Evolutionary conservation across 2,329 filamentous ascomycete species (phyloP).

Genomic region (Aspergillus japonicus): DNA sequence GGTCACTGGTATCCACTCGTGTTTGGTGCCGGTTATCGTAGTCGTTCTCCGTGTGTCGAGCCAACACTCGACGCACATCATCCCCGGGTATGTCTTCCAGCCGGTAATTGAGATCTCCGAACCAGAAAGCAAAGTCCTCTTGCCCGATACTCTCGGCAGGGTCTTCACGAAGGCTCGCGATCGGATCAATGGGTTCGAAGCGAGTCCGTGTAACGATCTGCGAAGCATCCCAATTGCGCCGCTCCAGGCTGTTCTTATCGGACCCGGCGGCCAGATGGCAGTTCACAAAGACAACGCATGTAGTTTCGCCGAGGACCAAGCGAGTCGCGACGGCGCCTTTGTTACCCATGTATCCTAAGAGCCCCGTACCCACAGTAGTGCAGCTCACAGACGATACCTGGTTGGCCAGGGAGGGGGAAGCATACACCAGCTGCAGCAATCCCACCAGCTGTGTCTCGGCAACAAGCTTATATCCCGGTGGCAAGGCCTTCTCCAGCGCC

Average conservation of each 20-base stretch:
- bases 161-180: conserved; percentile 60
- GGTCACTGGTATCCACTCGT: conserved; percentile 26
- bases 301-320: conserved; percentile 84
- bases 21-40: conserved; percentile 58
- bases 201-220: conserved; percentile 75
- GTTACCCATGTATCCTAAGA: conserved; percentile 93
- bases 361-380: conserved; percentile 78
- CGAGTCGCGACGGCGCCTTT: conserved; percentile 85
- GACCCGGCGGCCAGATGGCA: conserved; percentile 85
- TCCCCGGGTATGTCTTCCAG: conserved; percentile 84
- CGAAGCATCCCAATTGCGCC: conserved; percentile 83
- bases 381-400: conserved; percentile 81
- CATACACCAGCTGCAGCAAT: conserved; percentile 79
- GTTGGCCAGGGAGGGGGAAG: conserved; percentile 70
- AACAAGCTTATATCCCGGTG: conserved; percentile 72
- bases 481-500: conserved; percentile 70
- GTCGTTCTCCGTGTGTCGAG: conserved; percentile 76
- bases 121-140: conserved; percentile 94
- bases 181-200: conserved; percentile 72
- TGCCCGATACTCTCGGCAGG: conserved; percentile 68
- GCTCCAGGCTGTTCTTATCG: conserved; percentile 72
- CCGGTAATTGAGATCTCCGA: conserved; percentile 93
- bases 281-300: conserved; percentile 85
- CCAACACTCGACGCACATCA: conserved; percentile 81
- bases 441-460: conserved; percentile 84